These are phyloP conservation scores for Lactarius deliciosus DNA, from an alignment of 768 basidiomycete species.

Conservation along the genomic window DNA sequence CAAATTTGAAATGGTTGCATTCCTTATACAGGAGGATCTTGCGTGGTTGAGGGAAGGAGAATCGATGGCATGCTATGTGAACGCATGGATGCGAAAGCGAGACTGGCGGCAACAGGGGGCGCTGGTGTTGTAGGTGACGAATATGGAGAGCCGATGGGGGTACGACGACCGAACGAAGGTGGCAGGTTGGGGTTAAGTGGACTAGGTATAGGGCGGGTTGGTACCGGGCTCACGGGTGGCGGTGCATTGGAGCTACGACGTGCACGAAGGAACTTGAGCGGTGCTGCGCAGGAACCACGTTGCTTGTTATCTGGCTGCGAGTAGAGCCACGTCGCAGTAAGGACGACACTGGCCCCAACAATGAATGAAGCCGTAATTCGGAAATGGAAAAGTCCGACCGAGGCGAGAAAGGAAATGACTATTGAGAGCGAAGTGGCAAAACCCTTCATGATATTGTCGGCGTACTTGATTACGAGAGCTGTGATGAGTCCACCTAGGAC, in stretches of 20 bases:
- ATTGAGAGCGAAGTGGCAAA: constrained; percentile 95
- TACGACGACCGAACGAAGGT: constrained; percentile 27
- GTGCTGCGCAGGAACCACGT: constrained; percentile 4
- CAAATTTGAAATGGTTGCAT: neutral
- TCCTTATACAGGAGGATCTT: constrained; percentile 18
- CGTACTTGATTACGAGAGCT: constrained; percentile 92
- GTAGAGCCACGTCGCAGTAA: constrained; percentile 90
- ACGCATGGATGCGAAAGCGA: constrained; percentile 24
- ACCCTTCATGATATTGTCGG: constrained; percentile 89
- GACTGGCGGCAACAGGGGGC: constrained; percentile 10
- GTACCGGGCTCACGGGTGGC: constrained; percentile 22
- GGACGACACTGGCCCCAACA: constrained; percentile 78
- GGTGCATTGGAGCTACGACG: constrained; percentile 27
- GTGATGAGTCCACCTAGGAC: constrained; percentile 91
- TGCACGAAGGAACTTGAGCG: constrained; percentile 27
- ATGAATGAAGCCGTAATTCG: constrained; percentile 83
- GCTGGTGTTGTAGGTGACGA: constrained; percentile 29
- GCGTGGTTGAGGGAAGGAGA: constrained; percentile 7
- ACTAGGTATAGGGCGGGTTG: constrained; percentile 19
- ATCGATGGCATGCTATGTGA: constrained; percentile 30
- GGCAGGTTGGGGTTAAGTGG: constrained; percentile 21
- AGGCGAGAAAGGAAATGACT: constrained; percentile 91
- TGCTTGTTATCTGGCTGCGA: constrained; percentile 56
- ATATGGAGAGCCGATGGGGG: constrained; percentile 26
- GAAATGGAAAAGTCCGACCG: constrained; percentile 88